Evolutionary conservation across 1,139 yeast genomes (phyloP), one percentile per base, ranked within the genome.

Genomic region (Kodamaea arcana): DNA sequence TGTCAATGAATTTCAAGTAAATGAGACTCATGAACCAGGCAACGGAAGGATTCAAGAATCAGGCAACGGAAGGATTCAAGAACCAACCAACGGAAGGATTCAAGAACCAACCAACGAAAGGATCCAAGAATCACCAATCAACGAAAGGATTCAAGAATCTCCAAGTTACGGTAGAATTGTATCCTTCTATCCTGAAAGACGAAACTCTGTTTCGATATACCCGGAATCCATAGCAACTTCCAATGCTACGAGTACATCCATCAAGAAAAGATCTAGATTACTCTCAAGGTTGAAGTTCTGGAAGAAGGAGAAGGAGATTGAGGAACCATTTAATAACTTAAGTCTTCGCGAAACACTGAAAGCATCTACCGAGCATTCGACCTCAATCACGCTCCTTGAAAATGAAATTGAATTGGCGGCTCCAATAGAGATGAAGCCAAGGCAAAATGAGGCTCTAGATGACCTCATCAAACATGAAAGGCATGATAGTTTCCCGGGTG

Each of bases 221-320:
- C n/a, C n/a, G n/a, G 39, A 14, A 34, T 37, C 32, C 42, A 10
- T 7, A 4, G 12, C 45, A 2, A 42, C 53, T 4, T 36, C 47
- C 10, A 29, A 33, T 10, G 30, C 23, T 25, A 37, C 32, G 4
- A 24, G 36, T 9, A 18, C 24, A 38, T 45, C 42, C 35, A 51
- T 44, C 43, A 48, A 46, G 37, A 42, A 37, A 12, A 52, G 47
- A 30, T 51, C 48, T 11, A 60, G 56, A 32, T 43, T 69, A 15
- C 45, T 67, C 18, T 58, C 55, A 33, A 65, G 57, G 40, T 54
- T 69, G 15, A 71, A 63, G 47, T 69, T 69, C 48, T 69, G 75
- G 75, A 69, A 64, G 36, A 56, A 51, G 30, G 39, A 38, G 46
- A 40, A 31, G 48, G 41, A 42, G 4, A 34, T 29, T 3, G 42